Evolutionary conservation across 1,284 basidiomycete species (phyloP).

Genomic region (Ganoderma meredithae): DNA sequence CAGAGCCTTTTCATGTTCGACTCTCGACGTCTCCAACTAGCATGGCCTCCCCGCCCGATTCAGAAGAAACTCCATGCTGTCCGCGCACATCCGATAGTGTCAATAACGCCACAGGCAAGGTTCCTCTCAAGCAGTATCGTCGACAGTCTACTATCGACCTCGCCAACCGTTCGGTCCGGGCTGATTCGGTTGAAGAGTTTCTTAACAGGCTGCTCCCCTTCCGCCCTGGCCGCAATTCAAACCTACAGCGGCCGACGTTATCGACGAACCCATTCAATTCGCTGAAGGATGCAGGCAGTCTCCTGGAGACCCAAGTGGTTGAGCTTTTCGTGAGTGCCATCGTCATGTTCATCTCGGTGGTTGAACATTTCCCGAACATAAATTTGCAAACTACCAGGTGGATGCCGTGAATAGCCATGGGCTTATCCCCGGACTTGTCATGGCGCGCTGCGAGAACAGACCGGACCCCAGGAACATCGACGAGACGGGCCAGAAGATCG

Average conservation of each 20-base stretch:
- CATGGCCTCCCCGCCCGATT: not conserved
- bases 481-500: not conserved
- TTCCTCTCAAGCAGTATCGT: not conserved
- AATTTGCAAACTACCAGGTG: not conserved
- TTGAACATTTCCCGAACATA: not conserved
- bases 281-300: not conserved
- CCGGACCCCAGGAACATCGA: not conserved
- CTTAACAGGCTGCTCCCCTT: not conserved
- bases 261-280: not conserved
- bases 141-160: not conserved
- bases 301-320: not conserved
- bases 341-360: not conserved
- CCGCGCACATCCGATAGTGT: not conserved
- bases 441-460: not conserved
- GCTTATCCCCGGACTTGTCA: constrained; percentile 1
- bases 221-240: not conserved
- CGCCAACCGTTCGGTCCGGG: not conserved
- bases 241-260: not conserved
- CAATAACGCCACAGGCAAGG: not conserved
- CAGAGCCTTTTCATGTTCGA: not conserved
- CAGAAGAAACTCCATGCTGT: not conserved
- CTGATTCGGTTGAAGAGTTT: not conserved
- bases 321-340: not conserved
- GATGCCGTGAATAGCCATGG: not conserved
- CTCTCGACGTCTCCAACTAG: not conserved